phyloP scores from a whole-genome alignment of 108 stramenopile species.

The Fistulifera solaris region DNA sequence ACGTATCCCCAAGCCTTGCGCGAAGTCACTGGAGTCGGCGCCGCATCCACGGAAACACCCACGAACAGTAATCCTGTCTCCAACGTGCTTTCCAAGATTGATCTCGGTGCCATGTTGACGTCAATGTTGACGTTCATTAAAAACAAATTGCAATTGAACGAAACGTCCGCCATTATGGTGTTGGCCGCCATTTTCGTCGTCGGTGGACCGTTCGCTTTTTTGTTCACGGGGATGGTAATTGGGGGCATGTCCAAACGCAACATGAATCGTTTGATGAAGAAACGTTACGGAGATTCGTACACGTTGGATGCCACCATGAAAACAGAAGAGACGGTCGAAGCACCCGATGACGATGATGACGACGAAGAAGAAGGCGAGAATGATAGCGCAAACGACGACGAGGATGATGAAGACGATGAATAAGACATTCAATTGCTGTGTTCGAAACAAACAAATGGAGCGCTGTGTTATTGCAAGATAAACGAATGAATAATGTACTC shows the following conservation, averaged over 20 bases:
- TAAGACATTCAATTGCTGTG: not conserved
- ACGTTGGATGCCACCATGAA: conserved; percentile 41
- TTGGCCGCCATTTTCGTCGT: conserved; percentile 19
- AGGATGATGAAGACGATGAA: conserved; percentile 16
- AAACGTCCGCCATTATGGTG: conserved; percentile 28
- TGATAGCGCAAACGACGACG: conserved; percentile 21
- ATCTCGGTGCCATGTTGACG: conserved; percentile 15
- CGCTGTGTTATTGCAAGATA: not conserved
- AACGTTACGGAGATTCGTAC: conserved; percentile 43
- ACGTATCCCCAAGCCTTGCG: conserved; percentile 26
- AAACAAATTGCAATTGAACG: conserved; percentile 19
- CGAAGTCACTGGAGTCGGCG: conserved; percentile 33
- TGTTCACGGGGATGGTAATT: conserved; percentile 15
- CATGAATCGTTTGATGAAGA: conserved; percentile 32
- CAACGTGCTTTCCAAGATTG: not conserved
- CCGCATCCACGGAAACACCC: no score
- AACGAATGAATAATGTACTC: not conserved
- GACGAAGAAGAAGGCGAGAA: conserved; percentile 37
- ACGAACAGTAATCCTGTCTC: conserved; percentile 5
- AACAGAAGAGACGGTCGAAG: conserved; percentile 26
- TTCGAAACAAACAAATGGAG: not conserved
- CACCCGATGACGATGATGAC: conserved; percentile 45
- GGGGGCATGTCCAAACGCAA: conserved; percentile 24
- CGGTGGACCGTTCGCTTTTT: conserved; percentile 11
- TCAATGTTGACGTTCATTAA: not conserved